Evolutionary conservation across 2,329 filamentous ascomycete species (phyloP).

Genomic region (Sporothrix phasma): DNA sequence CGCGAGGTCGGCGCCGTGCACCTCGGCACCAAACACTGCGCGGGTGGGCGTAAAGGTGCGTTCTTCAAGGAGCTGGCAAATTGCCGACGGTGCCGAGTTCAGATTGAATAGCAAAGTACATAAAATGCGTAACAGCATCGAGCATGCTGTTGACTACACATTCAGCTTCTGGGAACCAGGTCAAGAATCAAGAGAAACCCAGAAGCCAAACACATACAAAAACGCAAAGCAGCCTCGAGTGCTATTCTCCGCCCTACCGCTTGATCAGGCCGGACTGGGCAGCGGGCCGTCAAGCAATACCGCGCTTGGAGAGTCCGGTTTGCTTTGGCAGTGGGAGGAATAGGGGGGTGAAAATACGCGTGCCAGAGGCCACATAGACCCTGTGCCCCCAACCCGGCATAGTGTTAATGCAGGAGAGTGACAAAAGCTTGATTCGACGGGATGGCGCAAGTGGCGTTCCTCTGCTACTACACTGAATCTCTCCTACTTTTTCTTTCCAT

Average conservation of each 20-base stretch:
- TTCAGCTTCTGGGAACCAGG: background rate
- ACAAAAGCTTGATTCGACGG: no score
- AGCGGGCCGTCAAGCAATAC: background rate
- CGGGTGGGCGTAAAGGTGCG: slow-evolving; percentile 19
- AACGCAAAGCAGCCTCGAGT: background rate
- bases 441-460: no score
- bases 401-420: no score
- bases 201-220: no score
- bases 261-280: background rate
- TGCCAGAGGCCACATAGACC: background rate
- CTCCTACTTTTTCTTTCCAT: no score
- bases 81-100: no score
- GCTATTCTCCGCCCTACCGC: background rate
- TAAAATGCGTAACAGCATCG: no score
- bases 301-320: no score
- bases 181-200: background rate
- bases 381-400: background rate
- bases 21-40: slow-evolving; percentile 24
- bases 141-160: background rate
- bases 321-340: no score
- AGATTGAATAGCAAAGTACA: no score
- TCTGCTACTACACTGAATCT: no score
- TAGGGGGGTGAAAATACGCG: background rate
- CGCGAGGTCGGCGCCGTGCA: slow-evolving; percentile 27
- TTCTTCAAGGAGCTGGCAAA: no score